A percentile compares a stretch with the other conserved stretches of the same genome.
phyloP scores from a whole-genome alignment of 768 basidiomycete species.

The Gymnopilus dilepis region DNA sequence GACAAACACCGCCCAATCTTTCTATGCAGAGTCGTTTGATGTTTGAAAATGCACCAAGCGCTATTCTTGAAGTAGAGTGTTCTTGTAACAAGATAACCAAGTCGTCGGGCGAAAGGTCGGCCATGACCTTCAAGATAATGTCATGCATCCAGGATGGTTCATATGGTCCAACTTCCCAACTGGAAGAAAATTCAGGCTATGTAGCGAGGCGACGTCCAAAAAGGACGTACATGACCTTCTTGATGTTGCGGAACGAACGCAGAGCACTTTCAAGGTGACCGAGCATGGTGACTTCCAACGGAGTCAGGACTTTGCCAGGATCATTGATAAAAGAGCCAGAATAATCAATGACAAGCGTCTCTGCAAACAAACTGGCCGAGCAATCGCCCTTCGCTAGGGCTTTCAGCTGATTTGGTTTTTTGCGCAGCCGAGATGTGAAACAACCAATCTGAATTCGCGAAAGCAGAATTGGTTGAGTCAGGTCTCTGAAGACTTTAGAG shows the following conservation, averaged over 20 bases:
- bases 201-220: background rate
- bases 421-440: background rate
- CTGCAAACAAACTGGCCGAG: background rate
- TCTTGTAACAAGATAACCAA: background rate
- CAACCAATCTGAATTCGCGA: slow-evolving; percentile 2
- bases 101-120: background rate
- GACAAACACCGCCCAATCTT: background rate
- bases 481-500: background rate
- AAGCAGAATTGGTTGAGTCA: slow-evolving; percentile 11
- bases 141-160: slow-evolving; percentile 1
- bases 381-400: background rate
- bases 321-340: background rate
- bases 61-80: background rate
- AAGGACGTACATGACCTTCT: slow-evolving; percentile 12
- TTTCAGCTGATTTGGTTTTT: slow-evolving; percentile 1
- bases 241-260: slow-evolving; percentile 1
- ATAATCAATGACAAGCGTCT: slow-evolving; percentile 11
- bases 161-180: slow-evolving; percentile 3
- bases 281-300: background rate
- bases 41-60: background rate
- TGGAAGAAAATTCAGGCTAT: background rate
- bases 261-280: background rate
- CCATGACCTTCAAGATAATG: background rate
- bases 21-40: slow-evolving; percentile 1
- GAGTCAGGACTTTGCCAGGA: background rate